Conservation (phyloP, 495 filamentous ascomycete species). For the Penicillium flavigenum region DNA sequence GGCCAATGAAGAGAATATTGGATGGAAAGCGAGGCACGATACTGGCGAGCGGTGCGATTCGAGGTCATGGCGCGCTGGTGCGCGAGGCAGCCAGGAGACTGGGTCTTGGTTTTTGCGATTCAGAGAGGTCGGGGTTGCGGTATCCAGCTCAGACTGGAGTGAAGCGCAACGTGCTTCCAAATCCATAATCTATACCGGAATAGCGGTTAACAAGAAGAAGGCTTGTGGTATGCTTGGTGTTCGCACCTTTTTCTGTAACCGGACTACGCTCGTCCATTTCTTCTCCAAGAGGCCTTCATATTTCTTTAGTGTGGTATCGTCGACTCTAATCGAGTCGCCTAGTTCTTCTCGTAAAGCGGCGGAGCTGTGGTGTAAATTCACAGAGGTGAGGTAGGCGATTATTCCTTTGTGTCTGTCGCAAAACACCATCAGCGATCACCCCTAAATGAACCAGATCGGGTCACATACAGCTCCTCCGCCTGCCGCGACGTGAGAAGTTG, state of each 20-base stretch:
- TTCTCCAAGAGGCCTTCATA: conserved; percentile 74
- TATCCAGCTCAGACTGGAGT: conserved; percentile 81
- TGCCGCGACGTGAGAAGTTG: conserved; percentile 75
- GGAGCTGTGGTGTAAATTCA: conserved; percentile 65
- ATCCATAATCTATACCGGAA: conserved; percentile 87
- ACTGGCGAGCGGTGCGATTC: conserved; percentile 81
- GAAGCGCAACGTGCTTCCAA: conserved; percentile 69
- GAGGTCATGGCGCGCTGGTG: conserved; percentile 72
- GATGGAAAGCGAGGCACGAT: conserved; percentile 92
- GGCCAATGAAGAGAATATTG: conserved; percentile 85
- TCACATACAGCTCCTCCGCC: conserved; percentile 82
- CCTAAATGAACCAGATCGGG: conserved; percentile 5
- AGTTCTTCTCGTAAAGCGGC: conserved; percentile 56
- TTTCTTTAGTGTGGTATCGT: conserved; percentile 69
- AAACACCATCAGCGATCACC: conserved; percentile 16
- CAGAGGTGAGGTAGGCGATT: conserved; percentile 80
- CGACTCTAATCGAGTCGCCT: conserved; percentile 52
- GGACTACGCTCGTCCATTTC: conserved; percentile 95
- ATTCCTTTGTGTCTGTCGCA: conserved; percentile 78
- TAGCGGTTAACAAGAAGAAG: neutral
- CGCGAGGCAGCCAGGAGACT: conserved; percentile 76
- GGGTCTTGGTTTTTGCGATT: conserved; percentile 80
- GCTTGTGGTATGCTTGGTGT: neutral
- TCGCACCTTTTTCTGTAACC: conserved; percentile 80
- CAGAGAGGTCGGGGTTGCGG: conserved; percentile 78